phyloP scores from a whole-genome alignment of 2,329 filamentous ascomycete genomes.

The Parastagonospora nodorum region DNA sequence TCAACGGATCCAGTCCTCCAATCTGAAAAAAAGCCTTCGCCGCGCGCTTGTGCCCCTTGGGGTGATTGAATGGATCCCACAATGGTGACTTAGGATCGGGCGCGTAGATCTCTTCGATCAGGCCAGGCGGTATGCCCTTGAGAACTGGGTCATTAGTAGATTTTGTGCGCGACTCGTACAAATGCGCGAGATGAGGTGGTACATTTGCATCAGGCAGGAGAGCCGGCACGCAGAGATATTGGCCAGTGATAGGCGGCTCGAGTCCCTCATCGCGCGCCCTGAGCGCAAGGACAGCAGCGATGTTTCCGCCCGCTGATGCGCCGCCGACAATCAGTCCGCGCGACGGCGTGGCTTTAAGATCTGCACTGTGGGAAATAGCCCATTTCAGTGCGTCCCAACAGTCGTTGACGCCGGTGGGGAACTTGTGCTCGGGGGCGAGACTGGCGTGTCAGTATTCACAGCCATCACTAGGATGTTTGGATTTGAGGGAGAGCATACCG shows the following conservation, averaged over 20 bases:
- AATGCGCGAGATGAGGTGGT: constrained; percentile 46
- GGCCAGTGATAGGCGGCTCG: constrained; percentile 51
- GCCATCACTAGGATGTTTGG: not conserved
- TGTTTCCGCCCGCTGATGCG: constrained; percentile 58
- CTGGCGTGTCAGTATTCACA: constrained; percentile 22
- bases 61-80: constrained; percentile 41
- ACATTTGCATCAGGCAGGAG: constrained; percentile 50
- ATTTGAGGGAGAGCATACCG: constrained; percentile 31
- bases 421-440: constrained; percentile 57
- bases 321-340: constrained; percentile 58
- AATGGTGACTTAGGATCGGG: constrained; percentile 35
- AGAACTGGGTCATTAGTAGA: constrained; percentile 30
- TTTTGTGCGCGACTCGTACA: constrained; percentile 48
- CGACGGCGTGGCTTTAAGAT: constrained; percentile 48
- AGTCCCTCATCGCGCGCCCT: constrained; percentile 49
- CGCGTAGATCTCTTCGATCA: constrained; percentile 25
- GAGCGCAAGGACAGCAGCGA: constrained; percentile 55
- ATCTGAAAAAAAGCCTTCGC: constrained; percentile 56
- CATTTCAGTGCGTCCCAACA: constrained; percentile 53
- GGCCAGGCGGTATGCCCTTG: constrained; percentile 11
- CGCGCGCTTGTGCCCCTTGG: constrained; percentile 45
- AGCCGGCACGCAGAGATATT: constrained; percentile 54
- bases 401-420: constrained; percentile 56
- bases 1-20: constrained; percentile 54
- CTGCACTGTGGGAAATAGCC: constrained; percentile 38